phyloP scores from a whole-genome alignment of 2,329 filamentous ascomycete genomes.

The Colletotrichum eremochloae region DNA sequence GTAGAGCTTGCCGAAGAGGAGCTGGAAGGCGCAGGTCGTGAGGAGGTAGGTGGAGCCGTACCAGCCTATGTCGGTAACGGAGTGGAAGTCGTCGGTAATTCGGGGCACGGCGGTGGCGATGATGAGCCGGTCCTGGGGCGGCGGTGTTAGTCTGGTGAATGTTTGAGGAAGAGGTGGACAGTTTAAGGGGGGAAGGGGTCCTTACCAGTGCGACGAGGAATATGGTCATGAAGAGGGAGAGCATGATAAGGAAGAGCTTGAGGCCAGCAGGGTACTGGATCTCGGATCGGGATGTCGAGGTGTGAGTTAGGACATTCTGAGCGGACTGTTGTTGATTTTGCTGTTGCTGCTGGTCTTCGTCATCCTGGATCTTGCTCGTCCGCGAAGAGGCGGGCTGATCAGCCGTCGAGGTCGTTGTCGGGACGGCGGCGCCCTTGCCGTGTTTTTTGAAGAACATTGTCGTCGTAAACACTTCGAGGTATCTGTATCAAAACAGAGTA shows the following conservation, averaged over 20 bases:
- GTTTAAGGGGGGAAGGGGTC: too few relatives aligned
- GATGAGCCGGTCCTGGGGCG: conserved; percentile 52
- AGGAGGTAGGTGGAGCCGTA: conserved; percentile 49
- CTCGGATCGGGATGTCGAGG: conserved; percentile 21
- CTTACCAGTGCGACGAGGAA: conserved; percentile 41
- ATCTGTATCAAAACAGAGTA: background rate
- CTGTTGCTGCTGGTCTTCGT: background rate
- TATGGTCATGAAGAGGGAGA: conserved; percentile 39
- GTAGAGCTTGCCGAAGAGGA: conserved; percentile 50
- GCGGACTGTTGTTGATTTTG: background rate
- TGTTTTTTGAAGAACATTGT: conserved; percentile 36
- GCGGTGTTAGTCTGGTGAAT: background rate
- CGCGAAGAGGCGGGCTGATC: conserved; percentile 21
- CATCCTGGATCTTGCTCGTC: conserved; percentile 35
- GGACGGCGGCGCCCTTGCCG: conserved; percentile 18
- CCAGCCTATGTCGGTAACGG: conserved; percentile 49
- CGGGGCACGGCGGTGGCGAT: conserved; percentile 54
- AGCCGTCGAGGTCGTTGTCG: background rate
- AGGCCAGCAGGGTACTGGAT: conserved; percentile 34
- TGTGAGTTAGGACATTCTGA: conserved; percentile 11
- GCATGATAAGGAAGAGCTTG: conserved; percentile 44
- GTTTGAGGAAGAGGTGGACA: background rate
- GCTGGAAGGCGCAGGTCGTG: conserved; percentile 49
- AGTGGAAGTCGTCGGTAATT: conserved; percentile 51
- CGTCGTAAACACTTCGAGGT: background rate